Percentiles rank a stretch among this genome's conserved stretches.
Conservation (phyloP, 805 yeast species). For the Pichia phayaonensis region DNA sequence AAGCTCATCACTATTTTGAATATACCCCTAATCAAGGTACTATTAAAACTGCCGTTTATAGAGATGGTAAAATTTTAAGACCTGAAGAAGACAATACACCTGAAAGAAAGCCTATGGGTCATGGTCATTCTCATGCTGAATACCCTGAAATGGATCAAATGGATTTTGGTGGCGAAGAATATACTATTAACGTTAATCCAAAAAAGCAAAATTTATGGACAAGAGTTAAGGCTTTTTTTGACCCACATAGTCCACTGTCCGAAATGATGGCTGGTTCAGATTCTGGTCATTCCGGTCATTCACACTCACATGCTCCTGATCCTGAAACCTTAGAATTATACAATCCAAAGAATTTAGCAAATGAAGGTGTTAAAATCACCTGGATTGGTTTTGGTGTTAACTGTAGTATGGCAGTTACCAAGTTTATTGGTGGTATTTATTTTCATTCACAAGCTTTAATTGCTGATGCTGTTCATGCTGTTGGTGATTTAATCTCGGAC, state of each 20-base stretch:
- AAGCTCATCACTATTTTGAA: slow-evolving; percentile 16
- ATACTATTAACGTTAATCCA: slow-evolving; percentile 18
- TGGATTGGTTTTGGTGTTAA: slow-evolving; percentile 85
- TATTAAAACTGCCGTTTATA: slow-evolving; percentile 5
- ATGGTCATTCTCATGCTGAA: slow-evolving; percentile 26
- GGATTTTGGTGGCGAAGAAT: slow-evolving; percentile 25
- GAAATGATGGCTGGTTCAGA: slow-evolving; percentile 17
- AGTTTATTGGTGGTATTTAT: slow-evolving; percentile 80
- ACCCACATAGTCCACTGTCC: slow-evolving; percentile 30
- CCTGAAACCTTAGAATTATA: slow-evolving; percentile 40
- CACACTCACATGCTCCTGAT: slow-evolving; percentile 34
- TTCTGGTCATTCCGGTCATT: slow-evolving; percentile 15
- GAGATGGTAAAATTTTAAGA: slow-evolving; percentile 8
- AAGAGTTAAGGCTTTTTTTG: slow-evolving; percentile 27
- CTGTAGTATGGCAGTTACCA: slow-evolving; percentile 77
- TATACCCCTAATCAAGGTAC: slow-evolving; percentile 5
- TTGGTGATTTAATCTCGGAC: slow-evolving; percentile 85
- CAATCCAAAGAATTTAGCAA: slow-evolving; percentile 40
- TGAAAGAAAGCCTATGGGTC: slow-evolving; percentile 9
- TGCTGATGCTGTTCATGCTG: slow-evolving; percentile 93
- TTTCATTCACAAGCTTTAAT: slow-evolving; percentile 92
- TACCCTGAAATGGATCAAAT: slow-evolving; percentile 22
- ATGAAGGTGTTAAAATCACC: slow-evolving; percentile 89
- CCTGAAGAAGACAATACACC: slow-evolving; percentile 3
- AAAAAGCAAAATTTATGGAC: slow-evolving; percentile 19